Conservation (phyloP, 2,329 filamentous ascomycete species). For the Stagonosporopsis chrysanthemi region DNA sequence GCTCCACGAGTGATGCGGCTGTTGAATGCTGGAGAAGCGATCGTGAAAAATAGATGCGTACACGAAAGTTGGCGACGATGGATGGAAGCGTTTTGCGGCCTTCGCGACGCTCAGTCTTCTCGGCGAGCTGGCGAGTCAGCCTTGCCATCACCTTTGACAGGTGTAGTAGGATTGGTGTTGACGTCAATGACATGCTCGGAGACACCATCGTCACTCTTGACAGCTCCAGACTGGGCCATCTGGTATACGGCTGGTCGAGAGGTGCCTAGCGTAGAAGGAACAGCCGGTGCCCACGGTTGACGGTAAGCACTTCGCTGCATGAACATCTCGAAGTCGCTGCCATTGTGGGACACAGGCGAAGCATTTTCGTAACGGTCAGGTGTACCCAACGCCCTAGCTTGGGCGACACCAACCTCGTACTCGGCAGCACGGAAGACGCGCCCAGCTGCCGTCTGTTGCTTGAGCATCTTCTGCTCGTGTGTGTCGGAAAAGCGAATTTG, state of each 20-base stretch:
- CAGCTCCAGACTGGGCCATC: constrained; percentile 32
- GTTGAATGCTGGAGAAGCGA: constrained; percentile 38
- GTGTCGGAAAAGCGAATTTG: constrained; percentile 98
- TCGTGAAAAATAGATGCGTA: constrained; percentile 42
- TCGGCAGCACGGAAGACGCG: constrained; percentile 96
- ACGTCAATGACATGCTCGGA: constrained; percentile 41
- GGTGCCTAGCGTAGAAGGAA: constrained; percentile 46
- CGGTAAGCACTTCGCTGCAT: constrained; percentile 43
- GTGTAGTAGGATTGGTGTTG: constrained; percentile 46
- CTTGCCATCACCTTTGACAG: constrained; percentile 40
- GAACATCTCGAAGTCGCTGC: constrained; percentile 51
- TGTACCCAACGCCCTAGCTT: constrained; percentile 45
- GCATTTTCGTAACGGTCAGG: constrained; percentile 47
- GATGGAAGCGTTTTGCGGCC: constrained; percentile 6
- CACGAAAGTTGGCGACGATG: constrained; percentile 29
- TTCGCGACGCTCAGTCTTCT: constrained; percentile 34
- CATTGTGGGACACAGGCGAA: constrained; percentile 43
- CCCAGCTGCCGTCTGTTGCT: constrained; percentile 92
- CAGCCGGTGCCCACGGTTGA: constrained; percentile 45
- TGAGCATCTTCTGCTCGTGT: constrained; percentile 93
- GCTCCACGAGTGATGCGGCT: constrained; percentile 28
- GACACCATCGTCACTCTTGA: constrained; percentile 40
- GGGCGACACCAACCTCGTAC: constrained; percentile 65
- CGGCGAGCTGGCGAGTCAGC: constrained; percentile 35
- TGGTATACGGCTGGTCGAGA: constrained; percentile 41